Evolutionary conservation across 2,329 filamentous ascomycete genomes (phyloP).

Genomic region (Epichloe elymi): DNA sequence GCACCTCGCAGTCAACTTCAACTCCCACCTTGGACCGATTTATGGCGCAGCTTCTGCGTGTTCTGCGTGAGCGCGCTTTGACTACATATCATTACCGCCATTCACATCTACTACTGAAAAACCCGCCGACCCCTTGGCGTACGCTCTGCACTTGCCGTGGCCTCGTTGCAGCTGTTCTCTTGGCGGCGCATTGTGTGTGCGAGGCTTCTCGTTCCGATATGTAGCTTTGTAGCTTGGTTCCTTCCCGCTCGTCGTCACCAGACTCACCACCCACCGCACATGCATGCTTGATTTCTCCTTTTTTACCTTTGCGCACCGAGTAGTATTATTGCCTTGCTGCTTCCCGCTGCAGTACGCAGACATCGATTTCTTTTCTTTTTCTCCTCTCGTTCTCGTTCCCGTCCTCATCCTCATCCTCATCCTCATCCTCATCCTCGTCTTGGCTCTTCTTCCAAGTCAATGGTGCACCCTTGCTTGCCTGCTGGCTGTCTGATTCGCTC

Average conservation of each 20-base stretch:
- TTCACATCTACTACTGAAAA: constrained; percentile 1
- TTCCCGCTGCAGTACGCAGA: neutral
- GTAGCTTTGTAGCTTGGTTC: neutral
- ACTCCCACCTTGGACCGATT: neutral
- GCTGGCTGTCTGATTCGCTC: neutral
- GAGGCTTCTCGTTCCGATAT: too few species aligned
- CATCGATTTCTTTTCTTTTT: neutral
- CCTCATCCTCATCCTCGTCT: neutral
- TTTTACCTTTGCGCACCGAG: neutral
- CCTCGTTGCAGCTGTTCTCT: too few species aligned
- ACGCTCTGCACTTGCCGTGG: too few species aligned
- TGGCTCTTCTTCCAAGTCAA: neutral
- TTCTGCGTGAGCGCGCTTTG: neutral
- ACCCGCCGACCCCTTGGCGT: neutral
- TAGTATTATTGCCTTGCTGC: neutral
- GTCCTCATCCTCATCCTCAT: too few species aligned
- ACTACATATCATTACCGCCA: neutral
- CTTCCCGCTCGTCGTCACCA: constrained; percentile 2
- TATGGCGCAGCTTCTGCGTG: neutral
- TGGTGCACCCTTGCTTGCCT: neutral
- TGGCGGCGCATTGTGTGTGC: too few species aligned
- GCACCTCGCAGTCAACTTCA: too few species aligned
- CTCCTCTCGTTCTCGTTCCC: neutral
- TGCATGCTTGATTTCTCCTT: neutral
- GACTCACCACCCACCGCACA: neutral